phyloP scores from a whole-genome alignment of 2,329 filamentous ascomycete genomes.

The Biscogniauxia sp. region DNA sequence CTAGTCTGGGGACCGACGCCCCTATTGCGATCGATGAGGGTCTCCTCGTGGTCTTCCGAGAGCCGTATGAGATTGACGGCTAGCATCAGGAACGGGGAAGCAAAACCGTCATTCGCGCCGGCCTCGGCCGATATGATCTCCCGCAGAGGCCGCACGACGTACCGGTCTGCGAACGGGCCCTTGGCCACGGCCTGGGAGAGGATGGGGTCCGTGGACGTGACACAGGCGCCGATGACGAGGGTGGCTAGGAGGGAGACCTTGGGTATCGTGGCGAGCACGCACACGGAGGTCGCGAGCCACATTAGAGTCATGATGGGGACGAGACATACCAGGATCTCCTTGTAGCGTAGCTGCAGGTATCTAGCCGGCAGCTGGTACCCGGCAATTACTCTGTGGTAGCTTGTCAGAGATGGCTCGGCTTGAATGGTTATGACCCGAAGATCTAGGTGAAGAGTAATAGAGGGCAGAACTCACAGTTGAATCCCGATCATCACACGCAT shows the following conservation, averaged over 20 bases:
- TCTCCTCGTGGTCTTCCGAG: conserved; percentile 37
- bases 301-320: conserved; percentile 61
- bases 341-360: conserved; percentile 49
- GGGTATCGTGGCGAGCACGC: conserved; percentile 54
- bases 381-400: conserved; percentile 45
- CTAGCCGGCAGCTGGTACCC: conserved; percentile 60
- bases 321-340: conserved; percentile 53
- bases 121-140: conserved; percentile 63
- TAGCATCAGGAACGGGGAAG: conserved; percentile 60
- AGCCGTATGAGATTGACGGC: conserved; percentile 57
- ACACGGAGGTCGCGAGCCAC: conserved; percentile 58
- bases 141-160: conserved; percentile 53
- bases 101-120: conserved; percentile 61
- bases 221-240: conserved; percentile 58
- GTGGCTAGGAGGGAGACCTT: conserved; percentile 52
- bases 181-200: conserved; percentile 62
- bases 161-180: conserved; percentile 61
- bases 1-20: conserved; percentile 50
- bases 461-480: conserved; percentile 42
- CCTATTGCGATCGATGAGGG: conserved; percentile 20
- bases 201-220: conserved; percentile 62
- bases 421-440: background rate
- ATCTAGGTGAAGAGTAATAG: background rate
- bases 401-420: background rate
- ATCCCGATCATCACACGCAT: conserved; percentile 61